A percentile compares a stretch with the other conserved stretches of the same genome.
phyloP scores from a whole-genome alignment of 768 basidiomycete species.

The Cyathus striatus region DNA sequence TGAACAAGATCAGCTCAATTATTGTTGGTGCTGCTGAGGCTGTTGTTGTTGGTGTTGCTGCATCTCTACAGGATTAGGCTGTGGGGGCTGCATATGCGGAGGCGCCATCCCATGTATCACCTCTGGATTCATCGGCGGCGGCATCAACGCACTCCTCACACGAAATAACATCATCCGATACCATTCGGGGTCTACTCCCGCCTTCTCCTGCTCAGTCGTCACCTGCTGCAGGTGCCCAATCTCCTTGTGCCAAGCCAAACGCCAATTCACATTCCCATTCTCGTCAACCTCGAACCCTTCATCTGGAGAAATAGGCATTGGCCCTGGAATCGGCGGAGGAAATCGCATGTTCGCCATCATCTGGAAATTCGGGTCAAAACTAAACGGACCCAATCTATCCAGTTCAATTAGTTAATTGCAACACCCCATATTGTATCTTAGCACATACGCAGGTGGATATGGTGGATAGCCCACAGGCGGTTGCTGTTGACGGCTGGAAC shows the following conservation, averaged over 20 bases:
- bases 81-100: slow-evolving; percentile 33
- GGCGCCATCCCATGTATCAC: slow-evolving; percentile 43
- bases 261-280: slow-evolving; percentile 78
- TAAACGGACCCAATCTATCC: slow-evolving; percentile 19
- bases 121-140: slow-evolving; percentile 45
- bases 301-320: slow-evolving; percentile 58
- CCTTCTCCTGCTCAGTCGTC: slow-evolving; percentile 80
- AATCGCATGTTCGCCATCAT: slow-evolving; percentile 69
- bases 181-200: slow-evolving; percentile 79
- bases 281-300: slow-evolving; percentile 72
- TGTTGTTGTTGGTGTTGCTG: slow-evolving; percentile 28
- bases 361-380: slow-evolving; percentile 72
- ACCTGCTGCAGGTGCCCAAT: slow-evolving; percentile 68
- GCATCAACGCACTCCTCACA: slow-evolving; percentile 71
- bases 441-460: slow-evolving; percentile 46
- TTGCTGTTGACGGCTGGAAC: slow-evolving; percentile 49
- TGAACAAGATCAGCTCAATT: slow-evolving; percentile 6
- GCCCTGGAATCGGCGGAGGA: slow-evolving; percentile 42
- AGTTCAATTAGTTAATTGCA: slow-evolving; percentile 1
- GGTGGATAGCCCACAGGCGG: slow-evolving; percentile 50
- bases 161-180: slow-evolving; percentile 81
- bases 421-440: no score
- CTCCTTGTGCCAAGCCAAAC: slow-evolving; percentile 76
- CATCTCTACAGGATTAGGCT: slow-evolving; percentile 31
- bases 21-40: slow-evolving; percentile 22